Evolutionary conservation across 106 monocot genomes (phyloP).

Genomic region (Phalaenopsis equestris): DNA sequence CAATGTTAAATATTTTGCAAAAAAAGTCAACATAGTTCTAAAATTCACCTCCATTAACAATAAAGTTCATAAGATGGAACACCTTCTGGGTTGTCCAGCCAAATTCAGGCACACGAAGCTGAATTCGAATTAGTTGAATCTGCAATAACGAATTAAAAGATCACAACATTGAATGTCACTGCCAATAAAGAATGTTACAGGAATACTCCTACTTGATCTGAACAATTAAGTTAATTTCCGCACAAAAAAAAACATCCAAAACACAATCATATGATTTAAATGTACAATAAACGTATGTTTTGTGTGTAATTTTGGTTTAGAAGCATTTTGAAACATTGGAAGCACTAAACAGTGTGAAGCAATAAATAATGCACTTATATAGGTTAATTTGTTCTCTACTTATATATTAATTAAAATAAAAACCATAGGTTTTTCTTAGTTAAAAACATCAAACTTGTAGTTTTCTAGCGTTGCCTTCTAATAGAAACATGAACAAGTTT

Average conservation of each 20-base stretch:
- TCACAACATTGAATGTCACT: neutral
- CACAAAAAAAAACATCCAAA: neutral
- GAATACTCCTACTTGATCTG: neutral
- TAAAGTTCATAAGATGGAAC: slow-evolving; percentile 92
- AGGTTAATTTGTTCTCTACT: neutral
- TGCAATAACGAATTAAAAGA: slow-evolving; percentile 10
- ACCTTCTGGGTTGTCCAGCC: slow-evolving; percentile 97
- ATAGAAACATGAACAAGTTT: too few species aligned
- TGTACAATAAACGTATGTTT: neutral
- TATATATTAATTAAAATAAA: too few species aligned
- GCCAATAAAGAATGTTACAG: neutral
- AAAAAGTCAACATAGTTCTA: neutral
- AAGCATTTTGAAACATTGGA: neutral
- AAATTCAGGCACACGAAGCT: slow-evolving; percentile 76
- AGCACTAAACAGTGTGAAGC: neutral
- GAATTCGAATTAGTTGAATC: slow-evolving; percentile 79
- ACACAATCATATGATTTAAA: neutral
- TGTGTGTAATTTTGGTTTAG: neutral
- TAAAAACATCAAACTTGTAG: too few species aligned
- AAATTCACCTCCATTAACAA: slow-evolving; percentile 77
- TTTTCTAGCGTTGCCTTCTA: too few species aligned
- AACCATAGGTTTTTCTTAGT: too few species aligned
- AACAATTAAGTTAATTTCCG: neutral
- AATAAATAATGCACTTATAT: neutral
- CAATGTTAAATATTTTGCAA: neutral